Base-by-base conservation (phyloP, 345 rosid species). In the Eucalyptus curtisii region DNA sequence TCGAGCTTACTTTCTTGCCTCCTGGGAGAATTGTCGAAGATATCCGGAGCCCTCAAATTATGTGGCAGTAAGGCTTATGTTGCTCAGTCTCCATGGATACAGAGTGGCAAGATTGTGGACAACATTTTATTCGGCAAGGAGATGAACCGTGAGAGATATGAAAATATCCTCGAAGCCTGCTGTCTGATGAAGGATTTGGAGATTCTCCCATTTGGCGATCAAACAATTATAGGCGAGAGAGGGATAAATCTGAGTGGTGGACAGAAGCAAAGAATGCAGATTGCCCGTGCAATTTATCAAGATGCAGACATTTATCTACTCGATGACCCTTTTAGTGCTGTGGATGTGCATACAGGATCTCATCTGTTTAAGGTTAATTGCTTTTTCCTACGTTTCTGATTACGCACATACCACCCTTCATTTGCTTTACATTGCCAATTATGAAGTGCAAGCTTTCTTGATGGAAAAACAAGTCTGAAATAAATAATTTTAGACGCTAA, bases 281-380 rank as follows among this genome's bases (percentile, higher is more conserved):
- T 96, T 90, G 99, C 98, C 5, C 96, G 98, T 1, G 99, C 99
- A 42, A 93, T 97, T 31, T 96, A 97, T 91, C 98, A 95, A 90
- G 98, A 95, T 92, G 95, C 96, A 0, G 97, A 95, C 93, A 94
- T 96, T 87, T 97, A 96, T 86, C 91, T 96, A 7, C 96, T 97
- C 4, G 99, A 97, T 86, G 99, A 97, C 91, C 99, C 99, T 82
- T 97, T 97, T 85, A 97, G 97, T 88, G 99, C 97, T 17, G 96
- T 96, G 42, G 98, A 97, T 94, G 98, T 97, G 50, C 97, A 95
- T 90, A 97, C 99, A 16, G 99, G 97, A 49, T 93, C 96, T 88
- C 97, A 95, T 90, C 92, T 97, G 82, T 96, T 95, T 85, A 96
- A 95, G 96, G 98, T 96, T 89, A 79, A 27, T 31, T 2, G 25